Base-by-base conservation (phyloP, 2,329 filamentous ascomycete species). In the Aspergillus persii region DNA sequence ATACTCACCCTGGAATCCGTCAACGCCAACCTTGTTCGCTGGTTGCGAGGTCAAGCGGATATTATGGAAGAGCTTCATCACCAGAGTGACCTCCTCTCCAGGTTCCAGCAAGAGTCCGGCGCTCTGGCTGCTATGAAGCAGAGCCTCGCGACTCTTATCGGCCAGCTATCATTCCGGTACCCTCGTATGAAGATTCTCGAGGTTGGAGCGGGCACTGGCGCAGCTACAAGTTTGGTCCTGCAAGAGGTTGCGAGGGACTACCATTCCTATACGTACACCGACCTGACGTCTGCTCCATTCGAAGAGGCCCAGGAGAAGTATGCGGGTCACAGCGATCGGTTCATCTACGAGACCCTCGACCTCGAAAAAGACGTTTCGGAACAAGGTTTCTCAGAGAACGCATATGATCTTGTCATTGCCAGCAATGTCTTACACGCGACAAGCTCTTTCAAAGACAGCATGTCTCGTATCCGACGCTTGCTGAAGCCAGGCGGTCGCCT, bases 231-330 rank as follows among this genome's bases (percentile, higher is more conserved):
- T 54, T 64, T 2, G 56, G 54, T 79, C 5, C 62, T 81, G 8
- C 54, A 62, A 2, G 56, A 53, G 4, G 61, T 77, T 29, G 69
- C 66, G 1, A 27, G 62, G 3, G 50, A 58, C 3, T 76, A 71
- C 31, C 63, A 66, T 11, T 70, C 66, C 0, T 82, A 81, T 63
- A 77, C 75, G 0, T 82, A 72, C 66, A 81, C 80, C 0, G 79
- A 81, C 58, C 72, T 80, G n/a, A 77, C 75, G 0, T 53, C 67
- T 0, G 74, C 69, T 3, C 79, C 79, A 65, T 79, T 81, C 53
- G 69, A 72, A 15, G 64, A 69, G 3, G 75, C 74, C 0, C 56
- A 62, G 11, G 66, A 69, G 27, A 50, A 51, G 46, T 68, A 31
- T 62, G 65, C 15, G 61, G 74, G 56, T 48, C 58, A 47, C 11